These are phyloP conservation scores for Jacaranda copaia DNA, from an alignment of 257 asterid species.

Conservation along the genomic window DNA sequence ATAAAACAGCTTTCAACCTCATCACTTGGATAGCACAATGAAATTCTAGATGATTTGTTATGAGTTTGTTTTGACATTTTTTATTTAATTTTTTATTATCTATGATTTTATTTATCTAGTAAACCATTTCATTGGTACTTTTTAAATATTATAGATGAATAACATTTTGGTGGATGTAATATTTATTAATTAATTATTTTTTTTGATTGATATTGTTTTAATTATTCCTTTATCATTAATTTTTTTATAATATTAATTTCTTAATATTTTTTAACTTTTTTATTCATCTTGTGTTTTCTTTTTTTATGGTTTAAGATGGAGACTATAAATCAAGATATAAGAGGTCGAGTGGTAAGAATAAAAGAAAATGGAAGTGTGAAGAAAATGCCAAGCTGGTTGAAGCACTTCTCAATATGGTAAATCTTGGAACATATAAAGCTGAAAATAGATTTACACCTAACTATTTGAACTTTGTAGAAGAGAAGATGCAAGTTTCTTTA, in stretches of 20 bases:
- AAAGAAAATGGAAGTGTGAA: conserved; percentile 1
- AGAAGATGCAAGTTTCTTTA: neutral
- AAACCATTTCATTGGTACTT: no score
- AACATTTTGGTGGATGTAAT: neutral
- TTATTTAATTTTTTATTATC: no score
- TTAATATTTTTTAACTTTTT: neutral
- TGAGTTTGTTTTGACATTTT: neutral
- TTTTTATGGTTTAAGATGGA: neutral
- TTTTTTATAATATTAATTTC: no score
- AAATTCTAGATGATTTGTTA: neutral
- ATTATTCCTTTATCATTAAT: no score
- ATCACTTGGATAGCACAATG: neutral
- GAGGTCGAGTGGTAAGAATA: neutral
- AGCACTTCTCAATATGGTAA: neutral
- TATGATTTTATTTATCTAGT: no score
- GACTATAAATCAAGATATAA: neutral
- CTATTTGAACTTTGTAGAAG: neutral
- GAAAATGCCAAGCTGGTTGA: neutral
- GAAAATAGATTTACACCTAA: neutral
- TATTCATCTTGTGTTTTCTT: neutral
- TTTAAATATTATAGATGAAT: no score
- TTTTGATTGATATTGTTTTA: no score
- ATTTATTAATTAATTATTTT: no score
- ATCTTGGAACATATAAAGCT: neutral
- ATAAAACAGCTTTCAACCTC: no score